Percentiles rank a stretch among this genome's conserved stretches.
Conservation (phyloP, 2,329 filamentous ascomycete species). For the Hymenoscyphus occultus region DNA sequence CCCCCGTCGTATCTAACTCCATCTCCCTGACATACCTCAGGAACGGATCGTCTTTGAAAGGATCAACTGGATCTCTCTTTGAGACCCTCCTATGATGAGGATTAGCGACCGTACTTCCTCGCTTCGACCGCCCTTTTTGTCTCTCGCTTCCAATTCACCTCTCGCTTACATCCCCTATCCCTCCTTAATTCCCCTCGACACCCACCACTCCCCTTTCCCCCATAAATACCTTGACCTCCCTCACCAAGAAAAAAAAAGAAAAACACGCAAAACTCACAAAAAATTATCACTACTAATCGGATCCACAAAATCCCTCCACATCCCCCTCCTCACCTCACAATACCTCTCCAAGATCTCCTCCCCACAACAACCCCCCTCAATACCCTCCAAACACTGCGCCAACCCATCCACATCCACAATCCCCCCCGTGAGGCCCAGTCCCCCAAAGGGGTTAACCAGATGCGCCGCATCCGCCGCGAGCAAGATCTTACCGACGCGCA, state of each 20-base stretch:
- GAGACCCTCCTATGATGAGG: neutral
- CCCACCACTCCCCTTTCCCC: neutral
- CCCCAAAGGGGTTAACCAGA: constrained; percentile 52
- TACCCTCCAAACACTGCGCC: constrained; percentile 52
- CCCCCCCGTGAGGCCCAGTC: constrained; percentile 61
- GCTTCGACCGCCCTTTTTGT: too few relatives aligned
- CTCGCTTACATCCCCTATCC: too few relatives aligned
- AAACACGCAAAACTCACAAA: constrained; percentile 30
- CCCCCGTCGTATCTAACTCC: constrained; percentile 6
- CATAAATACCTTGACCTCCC: too few relatives aligned
- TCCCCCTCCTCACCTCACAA: constrained; percentile 38
- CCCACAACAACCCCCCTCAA: constrained; percentile 37
- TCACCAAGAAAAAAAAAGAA: neutral
- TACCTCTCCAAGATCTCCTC: constrained; percentile 41
- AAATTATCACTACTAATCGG: constrained; percentile 43
- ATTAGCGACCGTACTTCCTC: neutral
- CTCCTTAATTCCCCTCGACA: too few relatives aligned
- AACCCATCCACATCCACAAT: constrained; percentile 62
- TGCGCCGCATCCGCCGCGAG: constrained; percentile 50
- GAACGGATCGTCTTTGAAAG: constrained; percentile 38
- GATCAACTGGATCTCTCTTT: constrained; percentile 38
- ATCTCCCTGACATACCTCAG: constrained; percentile 22
- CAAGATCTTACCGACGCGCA: constrained; percentile 44
- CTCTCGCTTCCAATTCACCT: too few relatives aligned
- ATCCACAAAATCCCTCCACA: constrained; percentile 39